Conservation (phyloP, 441 rosid species). For the Bruguiera hainesii region DNA sequence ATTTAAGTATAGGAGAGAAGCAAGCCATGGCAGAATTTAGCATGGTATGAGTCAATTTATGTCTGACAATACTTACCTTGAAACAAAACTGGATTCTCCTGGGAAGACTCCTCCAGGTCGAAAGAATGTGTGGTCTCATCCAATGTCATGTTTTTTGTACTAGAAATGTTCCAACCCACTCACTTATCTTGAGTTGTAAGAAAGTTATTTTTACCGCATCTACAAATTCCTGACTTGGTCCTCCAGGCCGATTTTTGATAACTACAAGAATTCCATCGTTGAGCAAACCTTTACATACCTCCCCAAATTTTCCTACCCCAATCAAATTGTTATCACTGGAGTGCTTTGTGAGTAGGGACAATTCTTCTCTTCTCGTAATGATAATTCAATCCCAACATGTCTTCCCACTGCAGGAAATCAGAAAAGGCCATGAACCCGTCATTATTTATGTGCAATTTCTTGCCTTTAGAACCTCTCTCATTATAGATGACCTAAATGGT, state of each 20-base stretch:
- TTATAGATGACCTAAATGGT: slow-evolving; percentile 9
- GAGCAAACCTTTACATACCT: slow-evolving; percentile 53
- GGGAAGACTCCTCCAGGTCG: background rate
- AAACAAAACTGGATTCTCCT: background rate
- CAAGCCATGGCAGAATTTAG: background rate
- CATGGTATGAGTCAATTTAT: background rate
- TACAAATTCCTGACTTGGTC: slow-evolving; percentile 44
- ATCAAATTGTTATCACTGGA: slow-evolving; percentile 46
- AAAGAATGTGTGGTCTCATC: background rate
- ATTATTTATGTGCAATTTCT: background rate
- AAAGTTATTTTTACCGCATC: slow-evolving; percentile 43
- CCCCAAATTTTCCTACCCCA: slow-evolving; percentile 60
- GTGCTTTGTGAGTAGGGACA: slow-evolving; percentile 51
- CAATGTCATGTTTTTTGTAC: background rate
- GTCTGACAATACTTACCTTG: background rate
- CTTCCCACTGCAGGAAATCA: slow-evolving; percentile 40
- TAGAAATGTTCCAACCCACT: background rate
- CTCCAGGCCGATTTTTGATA: slow-evolving; percentile 47
- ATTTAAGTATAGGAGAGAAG: background rate
- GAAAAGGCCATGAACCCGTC: background rate
- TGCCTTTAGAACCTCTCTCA: slow-evolving; percentile 2
- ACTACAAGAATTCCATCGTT: slow-evolving; percentile 57
- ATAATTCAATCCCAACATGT: slow-evolving; percentile 42
- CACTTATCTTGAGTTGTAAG: background rate
- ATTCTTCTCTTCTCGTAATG: slow-evolving; percentile 35